Base-by-base conservation (phyloP, 1,139 yeast species). In the Hyphopichia buzzinii region DNA sequence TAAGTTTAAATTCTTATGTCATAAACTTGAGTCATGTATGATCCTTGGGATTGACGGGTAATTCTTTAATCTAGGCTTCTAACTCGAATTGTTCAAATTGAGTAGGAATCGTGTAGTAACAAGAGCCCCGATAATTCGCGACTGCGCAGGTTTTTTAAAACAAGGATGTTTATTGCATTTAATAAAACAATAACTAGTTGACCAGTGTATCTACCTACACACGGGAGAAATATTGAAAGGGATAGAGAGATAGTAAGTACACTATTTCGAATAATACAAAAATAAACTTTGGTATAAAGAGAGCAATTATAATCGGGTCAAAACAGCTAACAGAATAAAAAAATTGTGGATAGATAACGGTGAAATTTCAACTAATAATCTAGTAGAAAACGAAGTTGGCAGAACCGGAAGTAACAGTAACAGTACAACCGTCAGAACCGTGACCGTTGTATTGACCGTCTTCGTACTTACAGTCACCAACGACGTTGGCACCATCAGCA, bases 401-500 rank as follows among this genome's bases (percentile, higher is more conserved):
- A 38, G 62, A 62, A 62, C 92, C 92, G 30, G 66, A 57, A 34
- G 78, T 71, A 40, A 84, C 86, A 43, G 84, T 78, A 46, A 81
- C 84, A 35, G 92, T 84, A 72, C 92, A 84, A 47, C 92, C 92
- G 54, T 81, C 88, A 17, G 78, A 41, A 41, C 86, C 85, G 42
- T 61, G 53, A 48, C 87, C 87, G 46, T 68, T 70, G 69, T 77
- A 84, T 19, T 48, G 45, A 55, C 90, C 89, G 50, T 79, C 62
- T 51, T 71, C 82, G 62, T 84, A 84, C 32, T 56, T 57, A 70
- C 92, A 84, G 31, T 66, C 62, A 48, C 92, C 92, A 43, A 62
- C 65, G 35, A 79, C 80, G 36, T 49, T 53, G 33, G 81, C 65
- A 42, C 69, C 66, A 41, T 55, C 65, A 41, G 72, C 76, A 42